Conservation (phyloP, 805 yeast genomes). For the Cyberlindnera nakhonratchasimensis region DNA sequence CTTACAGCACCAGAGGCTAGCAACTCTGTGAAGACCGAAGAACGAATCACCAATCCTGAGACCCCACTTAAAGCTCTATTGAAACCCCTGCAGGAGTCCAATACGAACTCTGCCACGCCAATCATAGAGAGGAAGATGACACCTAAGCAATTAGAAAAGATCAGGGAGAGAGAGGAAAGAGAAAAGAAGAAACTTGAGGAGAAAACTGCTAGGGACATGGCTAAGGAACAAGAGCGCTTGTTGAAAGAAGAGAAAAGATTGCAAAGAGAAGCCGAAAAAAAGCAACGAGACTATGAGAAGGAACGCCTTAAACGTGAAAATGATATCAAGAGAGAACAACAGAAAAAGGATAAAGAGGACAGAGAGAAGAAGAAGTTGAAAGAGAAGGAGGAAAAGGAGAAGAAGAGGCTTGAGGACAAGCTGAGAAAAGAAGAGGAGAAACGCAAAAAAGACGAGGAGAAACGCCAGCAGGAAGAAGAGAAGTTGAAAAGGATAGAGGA, state of each 20-base stretch:
- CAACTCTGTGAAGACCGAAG: too few species aligned
- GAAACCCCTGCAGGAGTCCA: slow-evolving; percentile 1
- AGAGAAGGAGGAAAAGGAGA: slow-evolving; percentile 34
- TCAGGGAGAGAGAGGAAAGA: slow-evolving; percentile 23
- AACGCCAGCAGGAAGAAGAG: slow-evolving; percentile 24
- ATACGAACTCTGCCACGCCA: background rate
- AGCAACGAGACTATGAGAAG: slow-evolving; percentile 24
- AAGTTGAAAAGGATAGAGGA: slow-evolving; percentile 33
- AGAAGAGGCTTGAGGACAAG: slow-evolving; percentile 27
- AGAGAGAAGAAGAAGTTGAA: slow-evolving; percentile 4
- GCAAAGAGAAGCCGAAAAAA: slow-evolving; percentile 23
- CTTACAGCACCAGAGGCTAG: too few species aligned
- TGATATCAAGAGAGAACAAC: slow-evolving; percentile 12
- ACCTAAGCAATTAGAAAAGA: slow-evolving; percentile 25
- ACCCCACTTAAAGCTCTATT: slow-evolving; percentile 1
- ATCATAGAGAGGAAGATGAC: slow-evolving; percentile 22
- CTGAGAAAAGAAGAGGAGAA: slow-evolving; percentile 21
- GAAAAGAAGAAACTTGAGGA: slow-evolving; percentile 25
- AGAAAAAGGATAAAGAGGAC: slow-evolving; percentile 19
- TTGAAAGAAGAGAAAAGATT: slow-evolving; percentile 29
- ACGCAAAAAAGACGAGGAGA: slow-evolving; percentile 24
- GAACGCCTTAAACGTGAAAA: slow-evolving; percentile 15
- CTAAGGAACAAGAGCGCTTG: slow-evolving; percentile 31
- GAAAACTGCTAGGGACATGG: slow-evolving; percentile 3
- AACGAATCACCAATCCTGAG: too few species aligned